Evolutionary conservation across 169 alveolate genomes (phyloP).

Genomic region (Eimeria zaria): DNA sequence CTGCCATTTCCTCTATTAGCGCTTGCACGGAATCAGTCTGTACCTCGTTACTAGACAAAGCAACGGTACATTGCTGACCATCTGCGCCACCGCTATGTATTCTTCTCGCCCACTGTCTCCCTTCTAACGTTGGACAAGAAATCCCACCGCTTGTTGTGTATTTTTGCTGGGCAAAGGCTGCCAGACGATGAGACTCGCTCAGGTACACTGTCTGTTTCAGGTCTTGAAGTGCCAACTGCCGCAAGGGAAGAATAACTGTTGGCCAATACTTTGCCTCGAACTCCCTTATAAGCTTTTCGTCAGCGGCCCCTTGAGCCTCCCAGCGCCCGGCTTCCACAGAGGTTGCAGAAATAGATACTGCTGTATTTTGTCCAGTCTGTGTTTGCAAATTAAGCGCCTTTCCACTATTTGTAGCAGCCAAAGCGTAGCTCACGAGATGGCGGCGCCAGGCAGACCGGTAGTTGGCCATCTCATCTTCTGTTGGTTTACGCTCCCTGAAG

Average conservation of each 20-base stretch:
- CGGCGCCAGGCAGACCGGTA: slow-evolving; percentile 67
- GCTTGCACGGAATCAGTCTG: not conserved
- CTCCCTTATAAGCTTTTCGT: slow-evolving; percentile 23
- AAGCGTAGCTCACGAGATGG: slow-evolving; percentile 39
- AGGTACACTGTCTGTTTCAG: not conserved
- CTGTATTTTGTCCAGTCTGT: not conserved
- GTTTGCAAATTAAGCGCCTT: not conserved
- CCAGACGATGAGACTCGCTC: not conserved
- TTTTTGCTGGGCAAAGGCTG: not conserved
- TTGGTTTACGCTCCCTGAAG: slow-evolving; percentile 34
- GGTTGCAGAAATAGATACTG: not conserved
- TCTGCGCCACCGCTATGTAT: not conserved
- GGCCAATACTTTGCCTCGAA: slow-evolving; percentile 73
- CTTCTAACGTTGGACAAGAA: not conserved
- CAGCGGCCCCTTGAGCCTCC: slow-evolving; percentile 1
- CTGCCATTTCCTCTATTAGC: slow-evolving; percentile 54
- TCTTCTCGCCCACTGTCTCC: not conserved
- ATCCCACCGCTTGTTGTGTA: not conserved
- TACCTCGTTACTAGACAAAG: not conserved
- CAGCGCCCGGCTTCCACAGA: not conserved
- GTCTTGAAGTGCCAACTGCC: slow-evolving; percentile 60
- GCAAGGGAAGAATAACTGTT: slow-evolving; percentile 36
- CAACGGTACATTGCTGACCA: not conserved
- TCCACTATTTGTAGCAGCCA: slow-evolving; percentile 32
- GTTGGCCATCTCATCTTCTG: slow-evolving; percentile 11